A percentile compares a stretch with the other conserved stretches of the same genome.
Evolutionary conservation across 495 filamentous ascomycete genomes (phyloP).

Genomic region (Evernia prunastri): DNA sequence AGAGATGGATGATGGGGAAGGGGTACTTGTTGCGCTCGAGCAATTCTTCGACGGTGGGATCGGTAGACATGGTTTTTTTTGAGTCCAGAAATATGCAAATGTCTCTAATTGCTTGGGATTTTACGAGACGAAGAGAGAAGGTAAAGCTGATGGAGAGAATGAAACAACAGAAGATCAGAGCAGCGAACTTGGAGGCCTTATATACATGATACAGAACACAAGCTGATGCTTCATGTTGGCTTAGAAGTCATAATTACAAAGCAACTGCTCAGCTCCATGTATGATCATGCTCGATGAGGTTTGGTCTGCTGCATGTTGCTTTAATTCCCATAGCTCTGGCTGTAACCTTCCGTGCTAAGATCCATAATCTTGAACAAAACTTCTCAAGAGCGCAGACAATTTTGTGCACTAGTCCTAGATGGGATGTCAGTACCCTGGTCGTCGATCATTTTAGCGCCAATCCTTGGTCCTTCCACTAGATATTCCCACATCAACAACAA

Average conservation of each 20-base stretch:
- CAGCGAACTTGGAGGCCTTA: neutral
- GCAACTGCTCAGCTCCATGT: neutral
- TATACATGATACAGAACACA: neutral
- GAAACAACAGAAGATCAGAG: neutral
- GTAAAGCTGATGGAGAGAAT: neutral
- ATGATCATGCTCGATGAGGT: neutral
- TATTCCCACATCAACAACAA: neutral
- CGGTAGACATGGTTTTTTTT: neutral
- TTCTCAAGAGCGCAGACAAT: too few species aligned
- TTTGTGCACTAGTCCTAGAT: neutral
- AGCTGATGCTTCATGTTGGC: neutral
- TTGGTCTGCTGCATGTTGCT: neutral
- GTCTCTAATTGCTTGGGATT: too few species aligned
- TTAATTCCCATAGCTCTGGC: neutral
- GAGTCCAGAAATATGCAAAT: neutral
- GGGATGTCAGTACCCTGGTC: slow-evolving; percentile 1
- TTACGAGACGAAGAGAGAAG: too few species aligned
- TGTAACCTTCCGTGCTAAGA: too few species aligned
- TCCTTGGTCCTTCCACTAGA: neutral
- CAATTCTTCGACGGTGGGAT: neutral
- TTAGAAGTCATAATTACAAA: neutral
- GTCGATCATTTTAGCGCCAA: neutral
- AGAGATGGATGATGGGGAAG: neutral
- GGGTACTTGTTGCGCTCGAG: slow-evolving; percentile 3
- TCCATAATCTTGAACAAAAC: too few species aligned